Evolutionary conservation across 352 stramenopile genomes (phyloP).

Genomic region (Phytophthora nicotianae): DNA sequence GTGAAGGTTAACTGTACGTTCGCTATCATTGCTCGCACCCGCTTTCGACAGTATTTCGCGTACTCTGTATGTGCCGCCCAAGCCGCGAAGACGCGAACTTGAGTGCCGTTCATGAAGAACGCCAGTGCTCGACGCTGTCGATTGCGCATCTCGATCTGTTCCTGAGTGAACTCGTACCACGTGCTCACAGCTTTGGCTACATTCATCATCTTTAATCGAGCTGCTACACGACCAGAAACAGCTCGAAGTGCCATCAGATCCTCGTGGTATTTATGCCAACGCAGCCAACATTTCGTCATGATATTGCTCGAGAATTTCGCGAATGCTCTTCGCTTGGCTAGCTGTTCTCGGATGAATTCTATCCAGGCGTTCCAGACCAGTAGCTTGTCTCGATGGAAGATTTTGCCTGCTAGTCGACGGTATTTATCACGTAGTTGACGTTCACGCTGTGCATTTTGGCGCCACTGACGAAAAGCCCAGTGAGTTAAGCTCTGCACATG

Average conservation of each 20-base stretch:
- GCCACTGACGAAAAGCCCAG: constrained; percentile 78
- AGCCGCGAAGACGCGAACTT: constrained; percentile 61
- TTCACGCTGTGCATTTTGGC: constrained; percentile 42
- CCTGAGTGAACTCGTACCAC: constrained; percentile 71
- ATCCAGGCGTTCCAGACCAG: constrained; percentile 65
- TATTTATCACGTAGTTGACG: constrained; percentile 55
- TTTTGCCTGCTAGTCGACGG: constrained; percentile 46
- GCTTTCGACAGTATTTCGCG: constrained; percentile 45
- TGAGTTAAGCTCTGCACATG: constrained; percentile 53
- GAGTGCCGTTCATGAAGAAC: constrained; percentile 65
- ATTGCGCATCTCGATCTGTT: constrained; percentile 55
- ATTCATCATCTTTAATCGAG: constrained; percentile 49
- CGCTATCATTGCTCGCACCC: constrained; percentile 48
- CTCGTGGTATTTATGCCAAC: constrained; percentile 56
- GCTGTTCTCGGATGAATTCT: constrained; percentile 57
- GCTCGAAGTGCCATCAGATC: constrained; percentile 41
- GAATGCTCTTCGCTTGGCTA: constrained; percentile 61
- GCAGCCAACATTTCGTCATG: constrained; percentile 66
- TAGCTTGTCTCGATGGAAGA: constrained; percentile 62
- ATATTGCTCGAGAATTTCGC: constrained; percentile 66
- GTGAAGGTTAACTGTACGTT: constrained; percentile 61
- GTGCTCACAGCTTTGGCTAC: constrained; percentile 52
- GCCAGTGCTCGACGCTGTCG: constrained; percentile 56
- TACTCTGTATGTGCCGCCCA: constrained; percentile 53
- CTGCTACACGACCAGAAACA: constrained; percentile 49